Evolutionary conservation across 208 protist genomes (phyloP), one percentile per base, ranked within the genome.

Genomic region (Wallacemonas sp.): DNA sequence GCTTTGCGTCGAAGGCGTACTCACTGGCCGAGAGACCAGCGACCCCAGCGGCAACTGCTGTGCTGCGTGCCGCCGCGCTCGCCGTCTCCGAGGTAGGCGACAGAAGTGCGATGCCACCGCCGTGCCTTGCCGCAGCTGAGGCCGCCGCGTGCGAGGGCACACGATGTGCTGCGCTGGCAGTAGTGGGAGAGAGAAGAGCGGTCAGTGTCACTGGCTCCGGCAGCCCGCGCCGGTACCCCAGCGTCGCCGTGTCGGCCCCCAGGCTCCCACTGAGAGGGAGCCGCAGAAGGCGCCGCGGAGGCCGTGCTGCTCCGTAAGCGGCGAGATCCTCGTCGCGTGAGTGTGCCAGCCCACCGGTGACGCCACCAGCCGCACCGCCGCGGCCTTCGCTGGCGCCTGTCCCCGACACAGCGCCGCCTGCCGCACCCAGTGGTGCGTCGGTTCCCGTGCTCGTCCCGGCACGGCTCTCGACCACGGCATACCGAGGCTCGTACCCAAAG

Each of bases 401-500:
- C 1, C 44, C 37, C 27, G 70, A 33, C 9, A 21, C 26, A 1
- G 27, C 19, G 4, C 46, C 59, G 13, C 4, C 12, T n/a, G 32
- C 45, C 21, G 24, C 24, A 30, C n/a, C 1, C 6, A 2, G 26
- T 6, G 21, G 33, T n/a, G 6, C 1, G 24, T 36, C 46, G 9
- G 59, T n/a, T 17, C 13, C 55, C 41, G 17, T 37, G 34, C 32
- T 53, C 9, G 30, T 52, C 26, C 5, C 63, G 15, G 37, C 19
- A 17, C 21, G 39, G 17, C 24, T 38, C n/a, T 39, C 24, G 6
- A 33, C 13, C 13, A 59, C 33, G 19, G 66, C 44, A 45, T 73
- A 71, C 26, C 61, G 55, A n/a, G 76, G 63, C n/a, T 57, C 37
- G 39, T 84, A 80, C 8, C 86, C 82, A 80, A 94, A 94, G 12